Evolutionary conservation across 2,329 filamentous ascomycete genomes (phyloP).

Genomic region (Aurifilum marmelostoma): DNA sequence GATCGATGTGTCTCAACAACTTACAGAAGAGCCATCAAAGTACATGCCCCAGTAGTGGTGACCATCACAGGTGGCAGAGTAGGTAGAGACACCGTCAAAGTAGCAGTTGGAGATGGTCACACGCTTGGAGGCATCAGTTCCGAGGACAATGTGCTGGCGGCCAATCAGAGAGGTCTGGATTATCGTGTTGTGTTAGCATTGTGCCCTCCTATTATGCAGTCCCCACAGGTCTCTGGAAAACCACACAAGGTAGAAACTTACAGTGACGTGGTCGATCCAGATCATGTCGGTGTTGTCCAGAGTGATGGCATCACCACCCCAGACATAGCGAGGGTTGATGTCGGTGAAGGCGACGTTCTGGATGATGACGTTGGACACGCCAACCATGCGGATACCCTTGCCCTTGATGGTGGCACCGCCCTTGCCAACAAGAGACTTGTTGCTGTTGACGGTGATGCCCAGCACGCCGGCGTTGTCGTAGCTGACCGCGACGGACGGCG

Average conservation of each 20-base stretch:
- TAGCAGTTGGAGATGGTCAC: conserved; percentile 64
- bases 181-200: conserved; percentile 30
- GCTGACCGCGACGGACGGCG: conserved; percentile 46
- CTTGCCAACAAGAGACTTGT: conserved; percentile 61
- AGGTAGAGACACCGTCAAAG: conserved; percentile 58
- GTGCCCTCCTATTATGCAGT: background rate
- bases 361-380: conserved; percentile 61
- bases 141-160: conserved; percentile 52
- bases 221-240: background rate
- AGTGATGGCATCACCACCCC: conserved; percentile 63
- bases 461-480: conserved; percentile 56
- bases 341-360: conserved; percentile 61
- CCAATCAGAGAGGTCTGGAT: conserved; percentile 60
- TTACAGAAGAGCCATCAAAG: conserved; percentile 50
- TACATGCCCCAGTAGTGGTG: conserved; percentile 65
- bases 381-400: conserved; percentile 56
- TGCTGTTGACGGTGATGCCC: conserved; percentile 56
- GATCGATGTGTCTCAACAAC: background rate
- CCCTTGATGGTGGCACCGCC: conserved; percentile 58
- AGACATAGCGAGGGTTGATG: conserved; percentile 61
- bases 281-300: conserved; percentile 43
- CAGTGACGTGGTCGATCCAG: conserved; percentile 29
- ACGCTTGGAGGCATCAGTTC: conserved; percentile 41
- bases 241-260: background rate
- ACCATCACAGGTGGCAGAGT: conserved; percentile 61